A percentile compares a stretch with the other conserved stretches of the same genome.
These are phyloP conservation scores for Casuarina cunninghamiana DNA, from an alignment of 306 rosid genomes.

Conservation along the genomic window DNA sequence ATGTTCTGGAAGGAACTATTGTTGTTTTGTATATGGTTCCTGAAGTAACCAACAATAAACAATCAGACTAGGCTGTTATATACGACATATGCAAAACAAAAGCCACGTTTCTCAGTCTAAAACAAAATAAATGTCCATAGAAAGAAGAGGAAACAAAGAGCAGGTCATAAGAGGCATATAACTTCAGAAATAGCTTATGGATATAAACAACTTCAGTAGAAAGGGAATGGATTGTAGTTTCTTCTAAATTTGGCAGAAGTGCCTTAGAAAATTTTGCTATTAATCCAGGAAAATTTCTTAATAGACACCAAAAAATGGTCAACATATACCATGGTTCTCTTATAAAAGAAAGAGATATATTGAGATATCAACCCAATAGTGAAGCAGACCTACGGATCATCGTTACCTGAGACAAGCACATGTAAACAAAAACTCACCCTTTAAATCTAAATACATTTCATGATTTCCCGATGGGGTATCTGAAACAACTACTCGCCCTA, in stretches of 20 bases:
- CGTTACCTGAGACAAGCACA: slow-evolving; percentile 13
- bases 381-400: slow-evolving; percentile 12
- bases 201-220: slow-evolving; percentile 5
- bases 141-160: slow-evolving; percentile 1
- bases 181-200: slow-evolving; percentile 7
- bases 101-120: slow-evolving; percentile 11
- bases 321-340: slow-evolving; percentile 13
- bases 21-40: slow-evolving; percentile 90
- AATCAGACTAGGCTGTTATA: slow-evolving; percentile 31
- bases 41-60: slow-evolving; percentile 48
- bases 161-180: slow-evolving; percentile 8
- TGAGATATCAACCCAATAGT: slow-evolving; percentile 5
- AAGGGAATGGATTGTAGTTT: slow-evolving; percentile 11
- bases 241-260: neutral
- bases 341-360: neutral
- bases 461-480: slow-evolving; percentile 57
- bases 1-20: slow-evolving; percentile 88
- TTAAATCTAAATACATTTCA: slow-evolving; percentile 80
- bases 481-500: slow-evolving; percentile 76
- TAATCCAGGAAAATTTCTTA: neutral
- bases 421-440: slow-evolving; percentile 48
- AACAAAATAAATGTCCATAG: neutral
- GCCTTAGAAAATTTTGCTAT: neutral
- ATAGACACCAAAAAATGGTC: neutral
- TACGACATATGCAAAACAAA: slow-evolving; percentile 11